These are phyloP conservation scores for Poronia punctata DNA, from an alignment of 495 filamentous ascomycete species.

Conservation along the genomic window DNA sequence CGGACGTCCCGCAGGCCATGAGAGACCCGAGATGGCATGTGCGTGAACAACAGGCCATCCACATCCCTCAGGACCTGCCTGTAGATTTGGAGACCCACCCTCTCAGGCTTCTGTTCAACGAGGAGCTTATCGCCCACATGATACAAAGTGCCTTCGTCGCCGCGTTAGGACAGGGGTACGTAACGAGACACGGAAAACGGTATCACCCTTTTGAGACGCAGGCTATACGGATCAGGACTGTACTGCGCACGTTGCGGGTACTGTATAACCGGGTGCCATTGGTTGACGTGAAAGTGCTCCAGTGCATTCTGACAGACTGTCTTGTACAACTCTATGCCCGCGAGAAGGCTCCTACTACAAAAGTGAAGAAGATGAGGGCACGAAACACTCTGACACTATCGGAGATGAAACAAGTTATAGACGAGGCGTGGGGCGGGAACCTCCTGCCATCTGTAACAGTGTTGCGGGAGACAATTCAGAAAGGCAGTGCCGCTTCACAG, in stretches of 20 bases:
- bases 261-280: conserved; percentile 21
- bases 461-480: conserved; percentile 4
- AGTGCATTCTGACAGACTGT: conserved; percentile 5
- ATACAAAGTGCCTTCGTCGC: conserved; percentile 23
- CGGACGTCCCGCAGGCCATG: conserved; percentile 25
- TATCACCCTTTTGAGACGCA: too few relatives aligned
- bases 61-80: conserved; percentile 22
- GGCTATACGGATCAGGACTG: too few relatives aligned
- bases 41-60: conserved; percentile 20
- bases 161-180: neutral
- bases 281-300: neutral
- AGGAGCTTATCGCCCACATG: conserved; percentile 17
- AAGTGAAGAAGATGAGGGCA: conserved; percentile 12
- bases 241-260: conserved; percentile 14
- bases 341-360: conserved; percentile 2
- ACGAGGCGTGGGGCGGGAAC: conserved; percentile 28
- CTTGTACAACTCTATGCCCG: conserved; percentile 24
- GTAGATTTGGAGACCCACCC: conserved; percentile 17
- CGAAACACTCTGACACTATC: conserved; percentile 16
- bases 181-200: too few relatives aligned
- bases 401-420: conserved; percentile 22
- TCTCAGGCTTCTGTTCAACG: conserved; percentile 25
- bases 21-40: conserved; percentile 11
- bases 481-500: neutral
- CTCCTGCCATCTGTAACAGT: conserved; percentile 20